Evolutionary conservation across 345 rosid species (phyloP).

Genomic region (Clarkia xantiana): DNA sequence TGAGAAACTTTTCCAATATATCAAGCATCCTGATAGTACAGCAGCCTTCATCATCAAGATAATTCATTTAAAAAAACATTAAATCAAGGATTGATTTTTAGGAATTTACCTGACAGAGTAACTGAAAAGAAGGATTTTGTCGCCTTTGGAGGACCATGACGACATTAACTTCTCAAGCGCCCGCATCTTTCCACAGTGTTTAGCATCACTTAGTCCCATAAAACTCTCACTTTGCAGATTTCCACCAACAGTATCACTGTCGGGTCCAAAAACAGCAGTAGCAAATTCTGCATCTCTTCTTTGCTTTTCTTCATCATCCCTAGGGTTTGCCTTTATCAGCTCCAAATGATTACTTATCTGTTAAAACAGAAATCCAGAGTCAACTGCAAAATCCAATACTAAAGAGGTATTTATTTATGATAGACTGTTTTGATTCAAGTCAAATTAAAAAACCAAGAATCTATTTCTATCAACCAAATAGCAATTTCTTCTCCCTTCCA

Average conservation of each 20-base stretch:
- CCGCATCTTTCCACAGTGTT: conserved; percentile 87
- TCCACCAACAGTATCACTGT: conserved; percentile 75
- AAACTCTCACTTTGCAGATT: conserved; percentile 53
- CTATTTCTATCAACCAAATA: too few relatives aligned
- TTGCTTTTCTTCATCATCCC: conserved; percentile 78
- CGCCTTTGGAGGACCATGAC: conserved; percentile 77
- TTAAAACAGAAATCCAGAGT: conserved; percentile 1
- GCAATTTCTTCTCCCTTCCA: too few relatives aligned
- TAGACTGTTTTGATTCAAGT: too few relatives aligned
- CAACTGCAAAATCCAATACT: neutral
- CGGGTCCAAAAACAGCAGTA: conserved; percentile 64
- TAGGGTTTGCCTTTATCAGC: conserved; percentile 86
- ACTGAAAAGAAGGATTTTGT: conserved; percentile 90
- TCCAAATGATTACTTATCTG: conserved; percentile 95
- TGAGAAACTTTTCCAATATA: conserved; percentile 78
- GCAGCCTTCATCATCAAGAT: conserved; percentile 10
- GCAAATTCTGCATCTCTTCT: conserved; percentile 84
- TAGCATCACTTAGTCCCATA: conserved; percentile 69
- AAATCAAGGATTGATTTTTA: neutral
- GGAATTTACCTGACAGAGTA: conserved; percentile 68
- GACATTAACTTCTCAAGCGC: conserved; percentile 68
- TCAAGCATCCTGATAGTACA: conserved; percentile 60
- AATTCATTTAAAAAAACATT: neutral
- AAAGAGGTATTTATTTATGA: neutral
- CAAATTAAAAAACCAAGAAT: too few relatives aligned